Evolutionary conservation across 257 asterid species (phyloP), one percentile per base, ranked within the genome.

Genomic region (Solanum raphanifolium): DNA sequence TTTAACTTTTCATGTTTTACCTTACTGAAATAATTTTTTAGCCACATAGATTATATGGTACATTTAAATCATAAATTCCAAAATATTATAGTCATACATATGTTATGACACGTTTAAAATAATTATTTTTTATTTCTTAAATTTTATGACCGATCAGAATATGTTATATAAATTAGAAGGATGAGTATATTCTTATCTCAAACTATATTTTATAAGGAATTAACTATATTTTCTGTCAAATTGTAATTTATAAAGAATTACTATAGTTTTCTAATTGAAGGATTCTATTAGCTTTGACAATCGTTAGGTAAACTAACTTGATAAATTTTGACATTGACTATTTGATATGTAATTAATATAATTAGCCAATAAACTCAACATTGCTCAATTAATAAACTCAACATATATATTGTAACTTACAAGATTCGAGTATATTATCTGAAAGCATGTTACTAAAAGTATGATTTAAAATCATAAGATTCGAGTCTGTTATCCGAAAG

Each of bases 81-180:
- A 16, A 52, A 52, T 1, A 5, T 6, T 52, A 38, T 52, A 52
- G 9, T 7, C 1, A 52, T 3, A 52, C 34, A 32, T 5, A 16
- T 15, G 2, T 48, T 48, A 15, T 2, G 48, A 41, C 48, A 5
- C 15, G 2, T 25, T 25, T 25, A 11, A 60, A 20, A 58, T 0
- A 58, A 4, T 1, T 11, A 5, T 10, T 4, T 9, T 2, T 4
- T 12, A 9, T 11, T 65, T 11, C 0, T n/a, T 0, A 9, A 62
- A 23, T 5, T 5, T n/a, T 65, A 11, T 25, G 2, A 23, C 6
- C 9, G 15, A 4, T 3, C 7, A 65, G 25, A 66, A 25, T 66
- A 66, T 66, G 5, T 25, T 4, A 25, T 3, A 25, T 66, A 66
- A 25, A 66, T 66, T 25, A 11, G 1, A 25, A 66, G 34, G 0